Evolutionary conservation across 2,329 filamentous ascomycete species (phyloP), one percentile per base, ranked within the genome.

Genomic region (Monilinia vaccinii-corymbosi): DNA sequence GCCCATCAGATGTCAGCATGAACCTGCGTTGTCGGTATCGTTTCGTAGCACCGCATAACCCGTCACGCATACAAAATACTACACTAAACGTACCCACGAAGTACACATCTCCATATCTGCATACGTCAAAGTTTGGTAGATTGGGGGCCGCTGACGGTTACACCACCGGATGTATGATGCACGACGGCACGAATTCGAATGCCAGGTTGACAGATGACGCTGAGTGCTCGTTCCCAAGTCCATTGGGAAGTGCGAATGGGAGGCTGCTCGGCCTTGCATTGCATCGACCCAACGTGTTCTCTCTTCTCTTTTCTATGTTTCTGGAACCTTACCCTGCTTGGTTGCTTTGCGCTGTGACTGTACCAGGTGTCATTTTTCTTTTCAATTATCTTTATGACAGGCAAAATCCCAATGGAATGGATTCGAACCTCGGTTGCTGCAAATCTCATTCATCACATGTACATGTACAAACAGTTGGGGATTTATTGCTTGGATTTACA

Each of bases 371-470:
- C 25, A 16, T 23, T 31, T 44, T 44, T 31, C 14, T 10, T 23
- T 32, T 23, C 13, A 11, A 6, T 23, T 32, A 10, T 38, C 28
- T 52, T 23, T 44, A 4, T 7, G 36, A 31, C 28, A 42, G 31
- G 25, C 13, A n/a, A 44, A 28, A 44, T 44, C 13, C 51, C 38
- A 38, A 44, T 23, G 18, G 38, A 32, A 21, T 44, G 51, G 51
- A 16, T 51, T 48, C 21, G 25, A 23, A 44, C 51, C 51, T 44
- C 51, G 51, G 51, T 23, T 38, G 18, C 51, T 44, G 10, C 38
- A 44, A 36, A 53, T 32, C 44, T 53, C 38, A 44, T 13, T 53
- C 9, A 44, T 44, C 51, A 53, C 51, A 53, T 53, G 38, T 53
- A 53, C 50, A 32, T 44, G 44, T 44, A 53, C 51, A 32, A 53